Base-by-base conservation (phyloP, 176 grass and related monocot genomes). In the Avena insularis region DNA sequence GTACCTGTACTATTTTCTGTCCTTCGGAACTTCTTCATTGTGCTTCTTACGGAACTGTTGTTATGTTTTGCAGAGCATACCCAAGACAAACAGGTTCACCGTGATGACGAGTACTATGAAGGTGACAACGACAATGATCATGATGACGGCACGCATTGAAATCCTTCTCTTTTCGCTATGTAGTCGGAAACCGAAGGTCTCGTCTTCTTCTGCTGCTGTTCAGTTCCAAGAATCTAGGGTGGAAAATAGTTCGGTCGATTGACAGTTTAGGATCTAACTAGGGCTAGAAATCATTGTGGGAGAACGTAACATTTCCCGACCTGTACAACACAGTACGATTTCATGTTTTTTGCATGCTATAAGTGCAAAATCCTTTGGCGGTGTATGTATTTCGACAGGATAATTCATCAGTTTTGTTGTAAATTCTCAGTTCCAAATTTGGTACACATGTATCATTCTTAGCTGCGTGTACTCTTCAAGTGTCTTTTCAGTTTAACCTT, bases 51-150 rank as follows among this genome's bases (percentile, higher is more conserved):
- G 54, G 2, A 80, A 87, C 19, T 87, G 71, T 70, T 83, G 11
- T 74, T 47, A 61, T 86, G 20, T 66, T 85, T 72, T 78, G 36
- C 83, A 98, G 96, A 96, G 86, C 91, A 96, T 89, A 91, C 88
- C 27, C 88, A 91, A 72, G 96, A 98, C 58, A 98, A 88, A 66
- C 91, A 95, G 83, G 86, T 98, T 86, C 88, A 98, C 29, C 82
- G 96, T 36, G 96, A 96, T 25, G 93, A 98, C 1, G 96, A 98
- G 38, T 98, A 98, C 68, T 98, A 96, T 21, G 93, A 96, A 75
- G 93, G 93, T 12, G 96, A 98, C 80, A 91, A 98, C 51, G 96
- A 98, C 77, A 94, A 96, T 13, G 96, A 98, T 88, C 93, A 92
- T 67, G 89, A 95, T 0, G 93, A 92, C 19, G 88, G 86, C 21